These are phyloP conservation scores for Brassica hybrid DNA, from an alignment of 441 rosid species.

Conservation along the genomic window DNA sequence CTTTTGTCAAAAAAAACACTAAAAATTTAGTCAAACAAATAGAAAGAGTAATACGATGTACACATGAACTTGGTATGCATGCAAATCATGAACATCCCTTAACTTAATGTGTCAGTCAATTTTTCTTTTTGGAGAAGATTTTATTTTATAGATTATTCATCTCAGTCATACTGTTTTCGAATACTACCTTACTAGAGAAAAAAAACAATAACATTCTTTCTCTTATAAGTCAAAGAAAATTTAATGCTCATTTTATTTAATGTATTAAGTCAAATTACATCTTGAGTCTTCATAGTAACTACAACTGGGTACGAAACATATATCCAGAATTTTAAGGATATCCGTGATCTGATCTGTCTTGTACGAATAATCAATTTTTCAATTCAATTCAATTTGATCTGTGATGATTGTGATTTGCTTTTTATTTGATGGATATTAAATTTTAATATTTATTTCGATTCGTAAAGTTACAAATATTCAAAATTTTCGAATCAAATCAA, in stretches of 20 bases:
- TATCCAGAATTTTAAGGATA: too few relatives aligned
- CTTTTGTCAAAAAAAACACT: too few relatives aligned
- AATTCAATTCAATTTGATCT: too few relatives aligned
- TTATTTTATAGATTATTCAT: not conserved
- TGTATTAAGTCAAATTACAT: not conserved
- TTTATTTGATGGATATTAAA: too few relatives aligned
- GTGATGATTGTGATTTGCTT: too few relatives aligned
- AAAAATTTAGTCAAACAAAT: not conserved
- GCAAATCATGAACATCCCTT: not conserved
- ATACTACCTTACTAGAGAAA: not conserved
- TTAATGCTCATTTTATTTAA: not conserved
- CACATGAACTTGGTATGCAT: conserved; percentile 4
- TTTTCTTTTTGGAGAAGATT: not conserved
- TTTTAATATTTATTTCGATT: too few relatives aligned
- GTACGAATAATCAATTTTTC: too few relatives aligned
- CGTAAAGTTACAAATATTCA: too few relatives aligned
- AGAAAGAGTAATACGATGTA: not conserved
- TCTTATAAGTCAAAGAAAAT: conserved; percentile 13
- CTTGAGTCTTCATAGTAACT: too few relatives aligned
- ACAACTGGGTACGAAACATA: accelerated
- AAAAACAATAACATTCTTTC: not conserved
- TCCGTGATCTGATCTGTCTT: too few relatives aligned
- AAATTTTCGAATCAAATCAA: too few relatives aligned
- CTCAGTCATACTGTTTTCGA: not conserved
- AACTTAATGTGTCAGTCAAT: too few relatives aligned